Evolutionary conservation across 345 rosid genomes (phyloP).

Genomic region (Hibiscus tridactylites): DNA sequence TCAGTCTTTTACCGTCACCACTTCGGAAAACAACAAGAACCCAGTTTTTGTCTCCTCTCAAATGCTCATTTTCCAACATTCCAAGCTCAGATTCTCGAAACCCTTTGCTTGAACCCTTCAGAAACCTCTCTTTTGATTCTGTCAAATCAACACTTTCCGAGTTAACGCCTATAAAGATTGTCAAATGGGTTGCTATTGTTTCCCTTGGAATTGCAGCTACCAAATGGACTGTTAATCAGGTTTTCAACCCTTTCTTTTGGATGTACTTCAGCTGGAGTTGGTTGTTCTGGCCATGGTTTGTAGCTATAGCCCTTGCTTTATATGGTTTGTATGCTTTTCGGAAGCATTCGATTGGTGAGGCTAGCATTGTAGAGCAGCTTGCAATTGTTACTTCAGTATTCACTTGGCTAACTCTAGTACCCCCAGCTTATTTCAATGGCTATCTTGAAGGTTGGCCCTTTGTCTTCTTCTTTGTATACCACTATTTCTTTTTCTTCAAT

Average conservation of each 20-base stretch:
- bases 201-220: conserved; percentile 47
- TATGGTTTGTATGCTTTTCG: conserved; percentile 58
- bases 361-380: conserved; percentile 69
- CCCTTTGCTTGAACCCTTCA: conserved; percentile 37
- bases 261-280: conserved; percentile 91
- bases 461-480: conserved; percentile 78
- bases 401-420: conserved; percentile 88
- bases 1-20: conserved; percentile 5
- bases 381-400: conserved; percentile 59
- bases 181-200: conserved; percentile 48
- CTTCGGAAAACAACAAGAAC: conserved; percentile 12
- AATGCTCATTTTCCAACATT: conserved; percentile 46
- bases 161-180: conserved; percentile 42
- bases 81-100: conserved; percentile 27
- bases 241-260: conserved; percentile 78
- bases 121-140: conserved; percentile 34
- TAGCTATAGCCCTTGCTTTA: conserved; percentile 49
- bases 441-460: conserved; percentile 91
- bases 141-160: conserved; percentile 30
- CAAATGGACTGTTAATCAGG: conserved; percentile 47
- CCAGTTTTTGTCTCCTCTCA: conserved; percentile 28
- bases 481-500: conserved; percentile 85
- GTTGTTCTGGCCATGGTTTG: conserved; percentile 92
- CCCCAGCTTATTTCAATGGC: conserved; percentile 78
- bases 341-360: conserved; percentile 55